phyloP scores from a whole-genome alignment of 768 basidiomycete species.

The Fistulinella prunicolor region DNA sequence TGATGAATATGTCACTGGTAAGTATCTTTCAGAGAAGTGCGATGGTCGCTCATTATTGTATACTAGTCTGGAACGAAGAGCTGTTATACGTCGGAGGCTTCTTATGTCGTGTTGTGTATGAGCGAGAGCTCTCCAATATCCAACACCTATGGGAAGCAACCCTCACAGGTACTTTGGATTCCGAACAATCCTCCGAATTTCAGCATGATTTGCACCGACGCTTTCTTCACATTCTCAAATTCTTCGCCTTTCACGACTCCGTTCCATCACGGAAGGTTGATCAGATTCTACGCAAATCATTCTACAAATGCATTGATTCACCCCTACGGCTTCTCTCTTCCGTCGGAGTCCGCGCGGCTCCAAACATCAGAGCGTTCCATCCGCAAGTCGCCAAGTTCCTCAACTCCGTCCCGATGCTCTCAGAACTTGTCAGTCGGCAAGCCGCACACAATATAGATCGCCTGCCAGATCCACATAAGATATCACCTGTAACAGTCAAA shows the following conservation, averaged over 20 bases:
- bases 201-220: neutral
- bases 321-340: slow-evolving; percentile 75
- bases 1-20: neutral
- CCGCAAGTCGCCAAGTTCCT: slow-evolving; percentile 66
- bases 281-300: slow-evolving; percentile 63
- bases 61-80: slow-evolving; percentile 83
- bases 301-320: slow-evolving; percentile 61
- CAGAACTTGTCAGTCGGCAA: slow-evolving; percentile 49
- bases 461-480: neutral
- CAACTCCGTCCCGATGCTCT: slow-evolving; percentile 71
- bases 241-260: slow-evolving; percentile 9
- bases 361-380: slow-evolving; percentile 69
- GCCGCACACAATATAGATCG: slow-evolving; percentile 46
- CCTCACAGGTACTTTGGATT: neutral
- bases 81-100: slow-evolving; percentile 81
- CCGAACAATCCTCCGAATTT: neutral
- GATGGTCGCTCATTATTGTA: neutral
- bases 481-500: neutral
- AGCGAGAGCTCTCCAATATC: slow-evolving; percentile 66
- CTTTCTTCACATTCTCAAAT: slow-evolving; percentile 6
- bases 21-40: neutral
- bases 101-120: slow-evolving; percentile 80
- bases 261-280: slow-evolving; percentile 81
- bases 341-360: slow-evolving; percentile 61
- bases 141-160: neutral